Conservation (phyloP, 2,329 filamentous ascomycete genomes). For the Tolypocladium cylindrosporum region DNA sequence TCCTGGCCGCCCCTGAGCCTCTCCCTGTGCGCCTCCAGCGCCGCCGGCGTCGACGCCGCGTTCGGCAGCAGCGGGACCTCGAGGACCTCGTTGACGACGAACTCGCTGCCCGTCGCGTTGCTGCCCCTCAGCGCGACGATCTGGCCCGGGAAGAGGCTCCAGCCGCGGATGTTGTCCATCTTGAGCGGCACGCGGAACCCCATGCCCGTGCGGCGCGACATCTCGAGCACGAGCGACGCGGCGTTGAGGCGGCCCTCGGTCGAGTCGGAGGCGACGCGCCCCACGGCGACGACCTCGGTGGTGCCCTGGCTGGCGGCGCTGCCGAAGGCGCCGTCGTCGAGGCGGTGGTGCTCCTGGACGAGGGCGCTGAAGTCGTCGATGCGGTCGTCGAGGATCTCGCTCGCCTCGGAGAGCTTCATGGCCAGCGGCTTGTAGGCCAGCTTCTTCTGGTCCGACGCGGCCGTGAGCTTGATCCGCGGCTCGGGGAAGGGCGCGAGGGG, state of each 20-base stretch:
- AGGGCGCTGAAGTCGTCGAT: constrained; percentile 82
- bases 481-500: constrained; percentile 65
- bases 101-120: constrained; percentile 78
- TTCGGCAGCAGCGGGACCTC: constrained; percentile 63
- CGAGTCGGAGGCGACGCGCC: constrained; percentile 82
- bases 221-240: constrained; percentile 80
- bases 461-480: constrained; percentile 72
- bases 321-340: constrained; percentile 75
- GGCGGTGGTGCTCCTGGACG: constrained; percentile 61
- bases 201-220: constrained; percentile 71
- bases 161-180: constrained; percentile 55
- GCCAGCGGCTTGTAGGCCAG: constrained; percentile 85
- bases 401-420: constrained; percentile 88
- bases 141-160: constrained; percentile 89
- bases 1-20: constrained; percentile 56
- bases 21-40: constrained; percentile 59
- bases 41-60: constrained; percentile 58
- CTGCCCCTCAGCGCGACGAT: constrained; percentile 80
- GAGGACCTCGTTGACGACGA: constrained; percentile 69
- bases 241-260: constrained; percentile 78
- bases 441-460: constrained; percentile 82
- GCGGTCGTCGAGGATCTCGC: constrained; percentile 86
- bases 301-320: constrained; percentile 80
- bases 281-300: constrained; percentile 79
- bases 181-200: constrained; percentile 75